Evolutionary conservation across 306 rosid species (phyloP).

Genomic region (Amphicarpaea edgeworthii): DNA sequence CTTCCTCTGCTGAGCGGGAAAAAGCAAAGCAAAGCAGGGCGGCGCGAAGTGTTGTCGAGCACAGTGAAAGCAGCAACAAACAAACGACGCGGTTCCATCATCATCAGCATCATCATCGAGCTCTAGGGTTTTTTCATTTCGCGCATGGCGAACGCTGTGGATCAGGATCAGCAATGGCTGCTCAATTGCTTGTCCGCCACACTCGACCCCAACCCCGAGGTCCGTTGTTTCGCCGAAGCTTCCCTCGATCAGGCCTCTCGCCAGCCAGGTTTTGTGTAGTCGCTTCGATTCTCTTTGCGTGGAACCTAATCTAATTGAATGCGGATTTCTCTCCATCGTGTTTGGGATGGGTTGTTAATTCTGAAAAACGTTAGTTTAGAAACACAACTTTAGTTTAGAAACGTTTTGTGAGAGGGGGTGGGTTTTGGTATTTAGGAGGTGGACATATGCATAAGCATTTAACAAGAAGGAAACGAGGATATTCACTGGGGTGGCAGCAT

Average conservation of each 20-base stretch:
- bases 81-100: conserved; percentile 15
- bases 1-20: conserved; percentile 55
- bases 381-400: background rate
- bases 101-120: too few relatives aligned
- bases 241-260: conserved; percentile 92
- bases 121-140: conserved; percentile 43
- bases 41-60: background rate
- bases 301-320: background rate
- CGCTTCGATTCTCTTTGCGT: background rate
- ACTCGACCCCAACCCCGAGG: conserved; percentile 88
- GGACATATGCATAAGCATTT: background rate
- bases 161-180: conserved; percentile 95
- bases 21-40: too few relatives aligned
- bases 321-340: background rate
- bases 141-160: conserved; percentile 66
- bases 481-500: background rate
- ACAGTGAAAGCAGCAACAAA: conserved; percentile 2
- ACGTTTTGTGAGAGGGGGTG: background rate
- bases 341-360: background rate
- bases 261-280: conserved; percentile 74
- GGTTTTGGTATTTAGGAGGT: background rate
- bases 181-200: conserved; percentile 89
- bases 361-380: too few relatives aligned
- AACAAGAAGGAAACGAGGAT: background rate
- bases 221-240: conserved; percentile 87